These are phyloP conservation scores for Russula virescens DNA, from an alignment of 768 basidiomycete species.

Conservation along the genomic window DNA sequence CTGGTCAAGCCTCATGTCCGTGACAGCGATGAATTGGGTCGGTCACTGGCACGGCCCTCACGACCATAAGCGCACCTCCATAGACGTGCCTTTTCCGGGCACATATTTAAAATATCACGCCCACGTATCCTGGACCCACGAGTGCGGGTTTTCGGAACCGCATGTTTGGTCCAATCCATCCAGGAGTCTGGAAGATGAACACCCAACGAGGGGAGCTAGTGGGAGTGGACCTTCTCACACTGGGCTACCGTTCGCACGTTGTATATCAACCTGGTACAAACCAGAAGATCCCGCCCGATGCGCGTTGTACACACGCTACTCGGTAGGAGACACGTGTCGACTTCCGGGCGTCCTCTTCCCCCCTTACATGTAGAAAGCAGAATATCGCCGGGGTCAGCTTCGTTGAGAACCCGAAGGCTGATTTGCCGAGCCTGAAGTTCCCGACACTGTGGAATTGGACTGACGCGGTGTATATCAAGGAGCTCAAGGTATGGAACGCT, in stretches of 20 bases:
- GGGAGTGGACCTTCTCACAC: slow-evolving; percentile 23
- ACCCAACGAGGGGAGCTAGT: slow-evolving; percentile 26
- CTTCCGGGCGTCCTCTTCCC: too few relatives aligned
- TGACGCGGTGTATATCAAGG: slow-evolving; percentile 42
- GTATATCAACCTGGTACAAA: too few relatives aligned
- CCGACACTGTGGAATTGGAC: slow-evolving; percentile 63
- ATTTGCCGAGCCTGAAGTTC: slow-evolving; percentile 27
- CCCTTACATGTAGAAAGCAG: too few relatives aligned
- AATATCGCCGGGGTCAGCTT: too few relatives aligned
- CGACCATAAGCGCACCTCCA: slow-evolving; percentile 43
- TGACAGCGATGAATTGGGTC: slow-evolving; percentile 34
- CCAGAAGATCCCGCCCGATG: too few relatives aligned
- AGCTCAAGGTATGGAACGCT: slow-evolving; percentile 50
- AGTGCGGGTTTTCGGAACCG: slow-evolving; percentile 28
- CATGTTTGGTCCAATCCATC: slow-evolving; percentile 31
- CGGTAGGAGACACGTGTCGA: too few relatives aligned
- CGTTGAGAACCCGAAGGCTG: too few relatives aligned
- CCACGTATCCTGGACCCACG: slow-evolving; percentile 19
- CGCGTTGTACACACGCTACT: too few relatives aligned
- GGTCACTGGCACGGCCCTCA: slow-evolving; percentile 37
- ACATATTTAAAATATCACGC: slow-evolving; percentile 27
- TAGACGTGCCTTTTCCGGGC: slow-evolving; percentile 29
- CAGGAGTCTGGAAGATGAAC: slow-evolving; percentile 32
- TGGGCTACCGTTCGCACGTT: too few relatives aligned
- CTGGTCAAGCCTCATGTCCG: neutral